A percentile compares a stretch with the other conserved stretches of the same genome.
These are phyloP conservation scores for Aspergillus ostianus DNA, from an alignment of 495 filamentous ascomycete genomes.

Conservation along the genomic window DNA sequence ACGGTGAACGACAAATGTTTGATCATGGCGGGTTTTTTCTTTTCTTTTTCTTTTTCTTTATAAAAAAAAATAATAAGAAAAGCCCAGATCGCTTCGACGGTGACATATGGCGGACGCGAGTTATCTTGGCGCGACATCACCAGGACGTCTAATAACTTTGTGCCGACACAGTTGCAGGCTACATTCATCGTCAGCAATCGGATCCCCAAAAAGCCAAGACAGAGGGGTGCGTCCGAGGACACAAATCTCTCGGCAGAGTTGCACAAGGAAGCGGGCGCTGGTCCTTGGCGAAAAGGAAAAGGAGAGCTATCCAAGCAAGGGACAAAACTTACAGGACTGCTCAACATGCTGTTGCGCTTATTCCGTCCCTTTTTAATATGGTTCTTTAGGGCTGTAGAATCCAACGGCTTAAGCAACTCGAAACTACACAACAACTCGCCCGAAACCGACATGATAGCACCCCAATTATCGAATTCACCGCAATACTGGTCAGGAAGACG, in stretches of 20 bases:
- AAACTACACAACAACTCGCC: slow-evolving; percentile 94
- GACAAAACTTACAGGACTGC: slow-evolving; percentile 74
- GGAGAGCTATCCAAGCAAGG: slow-evolving; percentile 21
- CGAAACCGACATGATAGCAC: slow-evolving; percentile 97
- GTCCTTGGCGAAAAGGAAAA: slow-evolving; percentile 28
- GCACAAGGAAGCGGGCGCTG: slow-evolving; percentile 20
- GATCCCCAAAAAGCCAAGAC: slow-evolving; percentile 8
- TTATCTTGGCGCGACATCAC: slow-evolving; percentile 21
- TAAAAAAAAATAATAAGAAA: not conserved
- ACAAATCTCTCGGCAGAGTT: slow-evolving; percentile 29
- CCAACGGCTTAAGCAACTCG: slow-evolving; percentile 92
- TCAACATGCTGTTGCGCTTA: slow-evolving; percentile 86
- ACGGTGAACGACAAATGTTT: slow-evolving; percentile 3
- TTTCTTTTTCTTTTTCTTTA: too few species aligned
- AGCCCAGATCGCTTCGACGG: slow-evolving; percentile 23
- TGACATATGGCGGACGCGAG: slow-evolving; percentile 25
- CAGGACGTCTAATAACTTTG: slow-evolving; percentile 42
- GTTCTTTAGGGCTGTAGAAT: slow-evolving; percentile 95
- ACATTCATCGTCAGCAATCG: slow-evolving; percentile 23
- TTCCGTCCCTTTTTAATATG: slow-evolving; percentile 98
- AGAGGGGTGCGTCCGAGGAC: slow-evolving; percentile 14
- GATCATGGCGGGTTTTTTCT: not conserved
- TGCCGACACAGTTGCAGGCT: slow-evolving; percentile 49
- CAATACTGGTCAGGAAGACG: slow-evolving; percentile 67
- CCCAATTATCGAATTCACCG: slow-evolving; percentile 99